Conservation (phyloP, 78 protist genomes). For the Acrasis kona region DNA sequence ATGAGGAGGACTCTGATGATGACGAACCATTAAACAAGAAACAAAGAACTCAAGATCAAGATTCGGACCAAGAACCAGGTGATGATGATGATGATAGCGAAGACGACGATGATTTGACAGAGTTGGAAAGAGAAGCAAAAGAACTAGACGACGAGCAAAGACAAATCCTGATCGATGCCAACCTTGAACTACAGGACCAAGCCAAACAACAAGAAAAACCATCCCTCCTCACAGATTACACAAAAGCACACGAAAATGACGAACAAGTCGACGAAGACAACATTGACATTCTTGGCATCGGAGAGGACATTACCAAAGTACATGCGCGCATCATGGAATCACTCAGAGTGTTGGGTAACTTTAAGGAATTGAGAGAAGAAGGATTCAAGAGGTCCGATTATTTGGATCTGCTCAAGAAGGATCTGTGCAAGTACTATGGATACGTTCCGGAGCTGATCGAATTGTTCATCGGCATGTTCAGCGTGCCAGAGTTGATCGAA, state of each 20-base stretch:
- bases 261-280: constrained; percentile 43
- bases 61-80: not conserved
- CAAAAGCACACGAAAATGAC: constrained; percentile 35
- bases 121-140: constrained; percentile 5
- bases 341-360: constrained; percentile 16
- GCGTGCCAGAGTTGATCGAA: constrained; percentile 47
- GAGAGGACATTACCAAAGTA: not conserved
- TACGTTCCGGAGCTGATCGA: constrained; percentile 57
- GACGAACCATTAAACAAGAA: too few relatives aligned
- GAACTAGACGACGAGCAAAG: not conserved
- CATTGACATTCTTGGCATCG: constrained; percentile 22
- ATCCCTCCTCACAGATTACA: not conserved
- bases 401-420: constrained; percentile 47
- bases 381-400: constrained; percentile 64
- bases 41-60: not conserved
- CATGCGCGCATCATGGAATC: not conserved
- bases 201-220: not conserved
- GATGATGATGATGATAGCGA: constrained; percentile 6
- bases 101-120: not conserved
- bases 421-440: constrained; percentile 66
- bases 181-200: not conserved
- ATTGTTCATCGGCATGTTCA: constrained; percentile 67
- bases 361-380: constrained; percentile 25
- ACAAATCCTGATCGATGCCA: not conserved
- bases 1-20: not conserved